Percentiles rank a stretch among this genome's conserved stretches.
Evolutionary conservation across 805 yeast species (phyloP).

Genomic region (Wickerhamiella slavikovae): DNA sequence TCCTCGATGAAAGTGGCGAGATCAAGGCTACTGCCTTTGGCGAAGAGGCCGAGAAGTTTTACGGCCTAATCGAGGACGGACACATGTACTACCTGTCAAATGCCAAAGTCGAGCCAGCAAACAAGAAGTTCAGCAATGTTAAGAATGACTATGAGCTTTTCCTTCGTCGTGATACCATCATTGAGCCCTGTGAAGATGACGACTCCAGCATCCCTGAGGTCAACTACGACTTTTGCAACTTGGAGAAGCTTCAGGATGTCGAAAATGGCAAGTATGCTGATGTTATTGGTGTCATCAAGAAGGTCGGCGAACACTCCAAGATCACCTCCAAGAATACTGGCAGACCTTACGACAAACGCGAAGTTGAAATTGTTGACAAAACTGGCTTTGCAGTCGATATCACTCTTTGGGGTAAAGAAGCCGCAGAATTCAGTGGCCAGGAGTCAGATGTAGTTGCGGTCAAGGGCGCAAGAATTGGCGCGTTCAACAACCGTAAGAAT

Average conservation of each 20-base stretch:
- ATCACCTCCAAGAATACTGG: conserved; percentile 77
- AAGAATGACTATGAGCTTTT: conserved; percentile 75
- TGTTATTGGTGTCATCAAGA: conserved; percentile 69
- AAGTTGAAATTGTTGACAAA: conserved; percentile 68
- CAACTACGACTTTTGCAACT: conserved; percentile 52
- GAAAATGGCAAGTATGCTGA: conserved; percentile 50
- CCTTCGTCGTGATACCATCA: conserved; percentile 64
- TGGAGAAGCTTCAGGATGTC: conserved; percentile 40
- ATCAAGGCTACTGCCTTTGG: conserved; percentile 90
- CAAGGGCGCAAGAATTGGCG: conserved; percentile 76
- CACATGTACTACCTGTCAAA: conserved; percentile 60
- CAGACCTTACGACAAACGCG: conserved; percentile 82
- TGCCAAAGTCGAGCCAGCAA: conserved; percentile 67
- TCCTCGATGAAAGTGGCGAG: conserved; percentile 88
- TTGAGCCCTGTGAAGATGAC: conserved; percentile 34
- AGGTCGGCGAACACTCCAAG: conserved; percentile 53
- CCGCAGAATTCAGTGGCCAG: conserved; percentile 52
- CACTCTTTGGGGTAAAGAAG: conserved; percentile 82
- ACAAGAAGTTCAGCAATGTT: conserved; percentile 66
- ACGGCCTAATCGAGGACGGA: conserved; percentile 65
- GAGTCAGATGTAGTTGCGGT: conserved; percentile 56
- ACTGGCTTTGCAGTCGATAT: conserved; percentile 52
- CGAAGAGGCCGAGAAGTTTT: conserved; percentile 62
- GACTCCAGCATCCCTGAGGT: conserved; percentile 52
- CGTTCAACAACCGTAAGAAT: conserved; percentile 60